Evolutionary conservation across 2,329 filamentous ascomycete species (phyloP).

Genomic region (Onygenales sp.): DNA sequence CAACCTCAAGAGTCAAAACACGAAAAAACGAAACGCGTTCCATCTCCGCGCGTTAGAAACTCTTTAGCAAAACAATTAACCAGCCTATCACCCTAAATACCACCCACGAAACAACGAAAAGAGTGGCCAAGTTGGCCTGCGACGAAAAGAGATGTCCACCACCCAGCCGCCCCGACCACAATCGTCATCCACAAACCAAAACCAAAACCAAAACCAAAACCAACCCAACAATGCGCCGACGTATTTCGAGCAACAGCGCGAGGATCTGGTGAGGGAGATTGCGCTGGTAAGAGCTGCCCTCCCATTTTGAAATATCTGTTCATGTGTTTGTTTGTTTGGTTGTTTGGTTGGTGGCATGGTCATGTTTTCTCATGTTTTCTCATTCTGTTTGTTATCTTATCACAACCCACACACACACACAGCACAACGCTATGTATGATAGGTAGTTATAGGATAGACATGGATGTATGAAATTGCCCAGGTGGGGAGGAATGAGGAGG

Average conservation of each 20-base stretch:
- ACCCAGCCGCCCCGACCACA: not conserved
- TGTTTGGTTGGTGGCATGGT: conserved; percentile 9
- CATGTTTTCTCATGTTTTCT: not conserved
- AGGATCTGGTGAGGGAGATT: conserved; percentile 34
- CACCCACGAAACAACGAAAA: too few species aligned
- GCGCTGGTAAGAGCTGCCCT: conserved; percentile 26
- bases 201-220: not conserved
- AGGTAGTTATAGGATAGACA: too few species aligned
- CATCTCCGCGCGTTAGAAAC: too few species aligned
- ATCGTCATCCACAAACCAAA: not conserved
- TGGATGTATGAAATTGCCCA: too few species aligned
- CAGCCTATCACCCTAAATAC: too few species aligned
- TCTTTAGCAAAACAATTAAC: too few species aligned
- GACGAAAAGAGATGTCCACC: not conserved
- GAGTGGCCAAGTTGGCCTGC: too few species aligned
- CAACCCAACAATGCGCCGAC: not conserved
- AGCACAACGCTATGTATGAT: too few species aligned
- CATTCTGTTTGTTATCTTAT: not conserved
- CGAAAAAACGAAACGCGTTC: too few species aligned
- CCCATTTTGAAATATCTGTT: conserved; percentile 9
- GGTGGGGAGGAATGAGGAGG: too few species aligned
- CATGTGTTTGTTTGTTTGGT: not conserved
- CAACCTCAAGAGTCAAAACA: too few species aligned
- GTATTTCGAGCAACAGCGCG: conserved; percentile 33
- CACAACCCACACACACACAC: not conserved